Conservation (phyloP, 495 filamentous ascomycete species). For the Parmelia sp. region DNA sequence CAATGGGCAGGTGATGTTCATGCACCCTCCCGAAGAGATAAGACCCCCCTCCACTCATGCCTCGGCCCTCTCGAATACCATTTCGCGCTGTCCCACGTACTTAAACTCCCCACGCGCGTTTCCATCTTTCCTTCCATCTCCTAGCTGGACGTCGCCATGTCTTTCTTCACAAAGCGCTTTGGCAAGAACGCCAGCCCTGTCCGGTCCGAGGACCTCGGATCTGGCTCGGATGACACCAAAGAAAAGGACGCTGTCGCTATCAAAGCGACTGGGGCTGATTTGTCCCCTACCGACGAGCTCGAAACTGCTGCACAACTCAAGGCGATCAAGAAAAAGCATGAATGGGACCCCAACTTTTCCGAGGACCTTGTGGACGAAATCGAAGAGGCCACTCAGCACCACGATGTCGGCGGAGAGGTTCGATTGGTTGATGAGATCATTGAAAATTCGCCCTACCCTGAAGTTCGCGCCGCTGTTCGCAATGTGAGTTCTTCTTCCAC, state of each 20-base stretch:
- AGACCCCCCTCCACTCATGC: not conserved
- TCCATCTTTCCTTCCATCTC: not conserved
- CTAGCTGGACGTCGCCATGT: not conserved
- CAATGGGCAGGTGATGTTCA: not conserved
- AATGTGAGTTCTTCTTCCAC: slow-evolving; percentile 23
- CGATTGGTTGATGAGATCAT: slow-evolving; percentile 52
- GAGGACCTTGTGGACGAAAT: slow-evolving; percentile 55
- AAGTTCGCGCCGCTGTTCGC: slow-evolving; percentile 57
- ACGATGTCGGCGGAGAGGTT: slow-evolving; percentile 46
- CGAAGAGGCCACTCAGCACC: slow-evolving; percentile 50
- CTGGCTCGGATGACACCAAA: not conserved
- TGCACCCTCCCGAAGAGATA: not conserved
- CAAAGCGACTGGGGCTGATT: slow-evolving; percentile 2
- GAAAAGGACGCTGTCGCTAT: slow-evolving; percentile 11
- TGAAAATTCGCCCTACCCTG: slow-evolving; percentile 65
- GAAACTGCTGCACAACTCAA: slow-evolving; percentile 35
- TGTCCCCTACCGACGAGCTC: slow-evolving; percentile 6
- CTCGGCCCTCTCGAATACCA: not conserved
- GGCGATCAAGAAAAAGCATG: slow-evolving; percentile 52
- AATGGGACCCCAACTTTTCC: slow-evolving; percentile 64
- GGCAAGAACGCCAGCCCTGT: not conserved
- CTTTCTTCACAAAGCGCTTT: slow-evolving; percentile 11
- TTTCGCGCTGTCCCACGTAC: not conserved
- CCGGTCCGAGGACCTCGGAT: slow-evolving; percentile 1
- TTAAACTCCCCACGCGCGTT: not conserved